Percentiles rank a stretch among this genome's conserved stretches.
These are phyloP conservation scores for Cadophora sp. DNA, from an alignment of 2,329 filamentous ascomycete species.

Conservation along the genomic window DNA sequence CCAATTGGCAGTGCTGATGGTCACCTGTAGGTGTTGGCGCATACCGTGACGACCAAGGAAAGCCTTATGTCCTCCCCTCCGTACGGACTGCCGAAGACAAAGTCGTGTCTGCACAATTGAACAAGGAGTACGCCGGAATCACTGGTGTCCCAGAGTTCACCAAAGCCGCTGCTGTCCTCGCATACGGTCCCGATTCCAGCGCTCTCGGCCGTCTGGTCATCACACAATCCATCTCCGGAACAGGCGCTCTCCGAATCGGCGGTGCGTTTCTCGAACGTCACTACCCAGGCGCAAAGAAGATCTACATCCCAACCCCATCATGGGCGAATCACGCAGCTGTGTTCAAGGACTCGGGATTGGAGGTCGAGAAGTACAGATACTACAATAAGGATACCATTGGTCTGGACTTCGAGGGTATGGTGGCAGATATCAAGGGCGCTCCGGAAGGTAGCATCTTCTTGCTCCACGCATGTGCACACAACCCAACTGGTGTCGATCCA, in stretches of 20 bases:
- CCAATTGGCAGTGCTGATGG: conserved; percentile 31
- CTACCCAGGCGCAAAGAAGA: conserved; percentile 90
- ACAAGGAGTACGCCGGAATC: conserved; percentile 99
- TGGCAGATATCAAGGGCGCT: conserved; percentile 88
- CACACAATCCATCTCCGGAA: conserved; percentile 98
- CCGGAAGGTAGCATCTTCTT: conserved; percentile 88
- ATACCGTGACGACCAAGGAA: conserved; percentile 97
- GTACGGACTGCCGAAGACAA: conserved; percentile 89
- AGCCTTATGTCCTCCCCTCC: conserved; percentile 96
- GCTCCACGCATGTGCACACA: conserved; percentile 97
- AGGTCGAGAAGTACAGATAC: conserved; percentile 96
- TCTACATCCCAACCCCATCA: conserved; percentile 94
- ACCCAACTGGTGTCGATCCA: conserved; percentile 96
- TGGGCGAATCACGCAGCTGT: conserved; percentile 99
- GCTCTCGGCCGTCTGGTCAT: conserved; percentile 84
- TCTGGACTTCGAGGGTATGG: conserved; percentile 93
- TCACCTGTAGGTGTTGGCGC: conserved; percentile 80
- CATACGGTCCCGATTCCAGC: conserved; percentile 83
- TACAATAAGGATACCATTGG: conserved; percentile 99
- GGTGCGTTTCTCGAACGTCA: conserved; percentile 91
- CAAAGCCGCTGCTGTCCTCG: conserved; percentile 86
- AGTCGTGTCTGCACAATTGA: conserved; percentile 76
- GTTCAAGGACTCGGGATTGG: conserved; percentile 90
- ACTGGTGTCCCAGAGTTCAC: conserved; percentile 95
- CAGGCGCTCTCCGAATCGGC: conserved; percentile 92